These are phyloP conservation scores for Psilocybe cyanescens DNA, from an alignment of 768 basidiomycete species.

Conservation along the genomic window DNA sequence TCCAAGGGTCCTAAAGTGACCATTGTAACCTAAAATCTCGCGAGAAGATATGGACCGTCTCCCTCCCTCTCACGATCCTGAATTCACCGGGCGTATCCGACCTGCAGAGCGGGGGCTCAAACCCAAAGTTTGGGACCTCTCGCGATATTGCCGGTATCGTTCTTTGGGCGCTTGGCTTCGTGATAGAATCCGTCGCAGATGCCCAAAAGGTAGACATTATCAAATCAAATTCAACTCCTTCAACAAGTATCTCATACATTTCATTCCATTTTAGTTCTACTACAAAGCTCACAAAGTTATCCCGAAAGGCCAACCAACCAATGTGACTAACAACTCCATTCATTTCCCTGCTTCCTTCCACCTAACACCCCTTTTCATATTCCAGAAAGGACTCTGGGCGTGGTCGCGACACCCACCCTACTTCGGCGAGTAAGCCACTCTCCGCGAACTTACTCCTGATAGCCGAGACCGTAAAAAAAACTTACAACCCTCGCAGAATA, in stretches of 20 bases:
- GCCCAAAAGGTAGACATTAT: slow-evolving; percentile 50
- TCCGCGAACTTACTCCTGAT: too few species aligned
- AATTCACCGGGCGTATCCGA: slow-evolving; percentile 72
- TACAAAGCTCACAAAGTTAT: slow-evolving; percentile 53
- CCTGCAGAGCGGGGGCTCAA: slow-evolving; percentile 41
- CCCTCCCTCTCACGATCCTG: slow-evolving; percentile 64
- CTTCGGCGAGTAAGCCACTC: slow-evolving; percentile 61
- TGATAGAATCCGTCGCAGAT: slow-evolving; percentile 60
- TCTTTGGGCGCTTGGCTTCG: slow-evolving; percentile 61
- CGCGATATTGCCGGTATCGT: slow-evolving; percentile 68
- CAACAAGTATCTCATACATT: slow-evolving; percentile 1
- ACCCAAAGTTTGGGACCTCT: slow-evolving; percentile 62
- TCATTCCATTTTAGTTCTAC: slow-evolving; percentile 38
- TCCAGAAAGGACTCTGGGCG: slow-evolving; percentile 53
- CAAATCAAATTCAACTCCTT: not conserved
- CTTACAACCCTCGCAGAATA: slow-evolving; percentile 38
- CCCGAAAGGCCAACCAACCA: slow-evolving; percentile 53
- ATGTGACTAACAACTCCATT: slow-evolving; percentile 29
- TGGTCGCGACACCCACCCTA: slow-evolving; percentile 73
- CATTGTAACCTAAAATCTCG: not conserved
- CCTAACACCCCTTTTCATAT: not conserved
- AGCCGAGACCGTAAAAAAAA: not conserved
- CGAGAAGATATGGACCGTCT: slow-evolving; percentile 59
- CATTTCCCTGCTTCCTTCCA: not conserved
- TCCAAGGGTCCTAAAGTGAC: not conserved